Evolutionary conservation across 495 filamentous ascomycete genomes (phyloP), one percentile per base, ranked within the genome.

Genomic region (Viridothelium virens): DNA sequence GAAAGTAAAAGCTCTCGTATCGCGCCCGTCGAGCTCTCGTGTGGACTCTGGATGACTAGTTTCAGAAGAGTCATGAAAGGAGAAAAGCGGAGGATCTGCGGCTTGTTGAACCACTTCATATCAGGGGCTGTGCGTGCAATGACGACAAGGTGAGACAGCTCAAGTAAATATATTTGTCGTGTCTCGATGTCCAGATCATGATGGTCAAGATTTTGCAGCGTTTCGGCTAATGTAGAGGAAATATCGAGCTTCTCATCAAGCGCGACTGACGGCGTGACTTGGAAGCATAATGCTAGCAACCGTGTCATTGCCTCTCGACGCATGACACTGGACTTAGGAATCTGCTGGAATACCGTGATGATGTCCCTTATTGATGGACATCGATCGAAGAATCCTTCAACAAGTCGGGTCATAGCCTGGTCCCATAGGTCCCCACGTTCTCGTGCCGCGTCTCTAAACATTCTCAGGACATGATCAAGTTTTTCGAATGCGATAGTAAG

Each of bases 201-300:
- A 39, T 79, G 68, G 33, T 86, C 82, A 5, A 83, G 65, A 48
- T 79, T 76, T 61, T 80, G 78, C 53, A 96, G 76, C 6, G 85
- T 81, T 62, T 85, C 81, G 16, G 88, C 83, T n/a, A 97, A 77
- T 16, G 89, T 78, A 4, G 87, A 75, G 0, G 91, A 91, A 16
- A 93, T 88, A 74, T 97, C 95, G 69, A 96, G 91, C 63, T 85
- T 91, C 63, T 92, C 89, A 65, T 87, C 86, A 38, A 95, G 77
- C 0, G 91, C 91, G 25, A 91, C 76, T 70, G 91, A 86, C 2
- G 94, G 91, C 34, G 91, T 78, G 2, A 91, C 82, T 70, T 91
- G 84, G 72, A 92, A 96, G 74, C 90, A 97, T 38, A 88, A 81
- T 36, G 84, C 80, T 39, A 97, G 77, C 39, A 97, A 75, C 66